phyloP scores from a whole-genome alignment of 1,284 basidiomycete species.

The Schizophyllum amplum region DNA sequence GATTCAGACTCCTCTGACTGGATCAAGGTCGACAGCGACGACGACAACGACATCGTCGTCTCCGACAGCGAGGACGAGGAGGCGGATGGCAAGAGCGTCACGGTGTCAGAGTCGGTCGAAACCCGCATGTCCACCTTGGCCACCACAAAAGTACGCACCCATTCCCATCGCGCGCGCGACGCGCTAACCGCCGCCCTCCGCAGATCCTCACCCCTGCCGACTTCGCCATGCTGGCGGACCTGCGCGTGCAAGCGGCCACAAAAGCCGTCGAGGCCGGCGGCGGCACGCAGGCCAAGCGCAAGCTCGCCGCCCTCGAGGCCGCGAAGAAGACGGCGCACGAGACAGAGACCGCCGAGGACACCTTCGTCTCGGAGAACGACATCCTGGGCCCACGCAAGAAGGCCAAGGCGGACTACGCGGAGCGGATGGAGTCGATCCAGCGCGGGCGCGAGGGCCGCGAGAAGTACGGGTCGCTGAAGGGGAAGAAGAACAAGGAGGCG shows the following conservation, averaged over 20 bases:
- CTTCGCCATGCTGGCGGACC: slow-evolving; percentile 88
- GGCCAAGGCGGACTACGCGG: slow-evolving; percentile 90
- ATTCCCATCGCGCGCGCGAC: background rate
- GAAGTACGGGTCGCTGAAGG: slow-evolving; percentile 87
- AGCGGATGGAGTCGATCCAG: slow-evolving; percentile 87
- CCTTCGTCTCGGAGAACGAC: slow-evolving; percentile 83
- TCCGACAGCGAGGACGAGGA: slow-evolving; percentile 28
- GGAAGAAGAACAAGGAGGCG: slow-evolving; percentile 78
- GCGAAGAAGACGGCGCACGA: slow-evolving; percentile 45
- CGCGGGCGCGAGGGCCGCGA: slow-evolving; percentile 94
- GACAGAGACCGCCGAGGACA: slow-evolving; percentile 39
- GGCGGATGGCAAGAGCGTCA: slow-evolving; percentile 14
- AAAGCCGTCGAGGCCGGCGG: slow-evolving; percentile 66
- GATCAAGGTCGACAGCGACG: slow-evolving; percentile 88
- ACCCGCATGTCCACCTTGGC: slow-evolving; percentile 55
- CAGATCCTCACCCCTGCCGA: slow-evolving; percentile 98
- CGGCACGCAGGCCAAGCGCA: slow-evolving; percentile 79
- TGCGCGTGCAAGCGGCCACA: slow-evolving; percentile 78
- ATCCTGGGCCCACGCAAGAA: slow-evolving; percentile 95
- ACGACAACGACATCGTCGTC: slow-evolving; percentile 47
- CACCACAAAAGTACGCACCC: slow-evolving; percentile 59
- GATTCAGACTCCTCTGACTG: slow-evolving; percentile 71
- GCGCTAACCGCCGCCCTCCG: background rate
- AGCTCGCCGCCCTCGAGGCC: slow-evolving; percentile 72
- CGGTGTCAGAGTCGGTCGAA: slow-evolving; percentile 15